phyloP scores from a whole-genome alignment of 192 early-diverging fungal genomes.

The Coemansia sp. region DNA sequence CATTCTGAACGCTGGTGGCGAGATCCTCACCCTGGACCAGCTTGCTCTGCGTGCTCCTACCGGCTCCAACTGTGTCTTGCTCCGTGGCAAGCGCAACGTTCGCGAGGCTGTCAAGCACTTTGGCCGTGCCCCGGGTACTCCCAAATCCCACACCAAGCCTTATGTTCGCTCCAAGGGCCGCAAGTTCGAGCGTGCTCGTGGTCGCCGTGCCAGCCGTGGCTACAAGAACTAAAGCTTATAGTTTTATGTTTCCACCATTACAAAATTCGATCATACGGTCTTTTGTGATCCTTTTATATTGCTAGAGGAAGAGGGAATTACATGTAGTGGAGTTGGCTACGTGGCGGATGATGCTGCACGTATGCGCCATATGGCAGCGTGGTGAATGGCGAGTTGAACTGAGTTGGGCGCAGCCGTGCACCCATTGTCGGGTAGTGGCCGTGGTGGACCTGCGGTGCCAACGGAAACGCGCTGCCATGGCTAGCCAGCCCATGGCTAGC shows the following conservation, averaged over 20 bases:
- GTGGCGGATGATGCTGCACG: conserved; percentile 13
- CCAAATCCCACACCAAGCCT: conserved; percentile 72
- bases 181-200: conserved; percentile 99
- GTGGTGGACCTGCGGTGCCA: neutral
- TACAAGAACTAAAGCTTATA: conserved; percentile 76
- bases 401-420: conserved; percentile 29
- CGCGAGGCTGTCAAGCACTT: conserved; percentile 99
- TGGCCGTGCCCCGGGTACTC: conserved; percentile 73
- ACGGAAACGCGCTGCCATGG: neutral
- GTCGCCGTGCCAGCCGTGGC: conserved; percentile 97
- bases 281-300: neutral
- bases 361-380: conserved; percentile 45
- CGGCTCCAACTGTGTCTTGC: conserved; percentile 90
- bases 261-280: conserved; percentile 6
- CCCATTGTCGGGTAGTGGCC: neutral
- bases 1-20: conserved; percentile 98
- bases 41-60: conserved; percentile 97
- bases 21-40: conserved; percentile 98
- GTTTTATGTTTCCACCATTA: conserved; percentile 1
- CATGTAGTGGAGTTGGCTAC: conserved; percentile 3
- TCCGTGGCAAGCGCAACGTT: conserved; percentile 92
- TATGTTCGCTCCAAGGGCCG: conserved; percentile 98
- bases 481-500: neutral
- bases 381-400: conserved; percentile 50
- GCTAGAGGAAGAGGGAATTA: neutral